phyloP scores from a whole-genome alignment of 2,329 filamentous ascomycete species.

The Colletotrichum scovillei region DNA sequence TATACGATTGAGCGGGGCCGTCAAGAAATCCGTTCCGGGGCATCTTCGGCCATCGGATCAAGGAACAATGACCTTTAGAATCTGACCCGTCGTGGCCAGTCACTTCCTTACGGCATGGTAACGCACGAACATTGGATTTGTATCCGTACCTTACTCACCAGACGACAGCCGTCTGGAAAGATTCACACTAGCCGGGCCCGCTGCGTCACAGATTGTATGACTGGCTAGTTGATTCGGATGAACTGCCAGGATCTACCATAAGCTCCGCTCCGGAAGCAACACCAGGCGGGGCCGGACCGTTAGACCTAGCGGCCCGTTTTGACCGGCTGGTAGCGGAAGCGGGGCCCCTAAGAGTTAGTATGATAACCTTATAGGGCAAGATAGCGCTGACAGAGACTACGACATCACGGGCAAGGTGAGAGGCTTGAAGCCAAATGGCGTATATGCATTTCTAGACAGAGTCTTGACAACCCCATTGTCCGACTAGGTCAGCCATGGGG shows the following conservation, averaged over 20 bases:
- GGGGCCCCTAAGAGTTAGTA: background rate
- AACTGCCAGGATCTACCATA: background rate
- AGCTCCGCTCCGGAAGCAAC: constrained; percentile 10
- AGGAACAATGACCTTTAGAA: background rate
- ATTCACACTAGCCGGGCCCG: too few relatives aligned
- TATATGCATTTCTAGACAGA: too few relatives aligned
- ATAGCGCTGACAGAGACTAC: too few relatives aligned
- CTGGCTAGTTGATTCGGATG: constrained; percentile 1
- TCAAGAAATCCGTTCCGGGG: background rate
- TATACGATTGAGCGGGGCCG: background rate
- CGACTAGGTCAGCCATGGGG: too few relatives aligned
- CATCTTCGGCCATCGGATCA: background rate
- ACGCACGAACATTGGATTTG: background rate
- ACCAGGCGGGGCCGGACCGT: constrained; percentile 4
- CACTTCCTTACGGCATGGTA: background rate
- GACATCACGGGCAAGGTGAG: too few relatives aligned
- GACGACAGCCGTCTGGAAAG: too few relatives aligned
- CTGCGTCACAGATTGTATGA: background rate
- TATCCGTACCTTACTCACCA: too few relatives aligned
- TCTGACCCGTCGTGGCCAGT: background rate
- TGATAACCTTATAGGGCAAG: background rate
- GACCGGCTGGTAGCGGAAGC: background rate
- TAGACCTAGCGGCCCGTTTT: background rate
- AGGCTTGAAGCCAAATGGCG: too few relatives aligned
- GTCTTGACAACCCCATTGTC: too few relatives aligned